Evolutionary conservation across 768 basidiomycete genomes (phyloP).

Genomic region (Serendipita sp.): DNA sequence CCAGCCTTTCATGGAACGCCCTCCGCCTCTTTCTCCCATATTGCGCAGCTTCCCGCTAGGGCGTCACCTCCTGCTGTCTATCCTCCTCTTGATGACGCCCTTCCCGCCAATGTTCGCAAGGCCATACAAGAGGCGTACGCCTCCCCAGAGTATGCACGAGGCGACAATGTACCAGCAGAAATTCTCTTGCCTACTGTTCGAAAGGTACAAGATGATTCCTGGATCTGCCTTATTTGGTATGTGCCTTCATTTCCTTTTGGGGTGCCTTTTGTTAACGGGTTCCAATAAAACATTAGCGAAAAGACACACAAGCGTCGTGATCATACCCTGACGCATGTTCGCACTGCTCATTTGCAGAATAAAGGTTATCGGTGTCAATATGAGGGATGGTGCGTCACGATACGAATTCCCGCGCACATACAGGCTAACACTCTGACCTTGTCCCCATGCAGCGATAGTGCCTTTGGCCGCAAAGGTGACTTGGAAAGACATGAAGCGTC

Average conservation of each 20-base stretch:
- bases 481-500: neutral
- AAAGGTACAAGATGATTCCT: neutral
- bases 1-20: neutral
- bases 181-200: neutral
- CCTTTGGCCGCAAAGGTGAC: slow-evolving; percentile 3
- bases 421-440: neutral
- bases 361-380: neutral
- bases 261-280: neutral
- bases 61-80: neutral
- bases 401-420: neutral
- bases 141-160: neutral
- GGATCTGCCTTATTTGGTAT: neutral
- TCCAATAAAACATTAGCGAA: neutral
- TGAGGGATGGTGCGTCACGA: neutral
- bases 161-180: neutral
- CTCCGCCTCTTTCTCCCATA: neutral
- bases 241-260: neutral
- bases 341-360: neutral
- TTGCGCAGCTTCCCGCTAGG: neutral
- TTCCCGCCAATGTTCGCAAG: neutral
- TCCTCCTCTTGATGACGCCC: neutral
- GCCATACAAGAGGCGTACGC: neutral
- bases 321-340: neutral
- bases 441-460: neutral
- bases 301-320: neutral